Base-by-base conservation (phyloP, 441 rosid genomes). In the Adansonia grandidieri region DNA sequence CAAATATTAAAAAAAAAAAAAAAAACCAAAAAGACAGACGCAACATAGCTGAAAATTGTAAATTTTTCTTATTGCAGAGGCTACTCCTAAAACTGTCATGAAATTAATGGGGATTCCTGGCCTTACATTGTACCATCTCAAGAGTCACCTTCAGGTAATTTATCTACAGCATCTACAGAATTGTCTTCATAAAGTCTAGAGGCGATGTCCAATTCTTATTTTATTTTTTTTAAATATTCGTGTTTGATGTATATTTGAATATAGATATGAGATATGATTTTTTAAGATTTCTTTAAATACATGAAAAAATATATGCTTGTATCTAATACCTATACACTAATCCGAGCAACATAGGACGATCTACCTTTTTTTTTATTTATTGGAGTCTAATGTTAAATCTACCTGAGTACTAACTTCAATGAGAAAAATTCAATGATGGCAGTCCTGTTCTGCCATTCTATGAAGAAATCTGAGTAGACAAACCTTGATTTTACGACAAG, bases 51-150 rank as follows among this genome's bases (percentile, higher is more conserved):
- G 28, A 24, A 24, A 24, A 24, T 24, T 24, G 28, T 24, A 24
- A 24, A n/a, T n/a, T n/a, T 61, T 71, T 72, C 20, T 75, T 80
- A 2, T 48, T 85, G 78, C 96, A 96, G 99, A 94, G 88, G 99
- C 99, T 74, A 97, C 99, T 77, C 99, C 98, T 6, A 97, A 97
- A 86, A 88, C 98, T 53, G 95, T 97, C 22, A 91, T 94, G 99
- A 96, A 96, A 82, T 92, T 89, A 28, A 96, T 96, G 99, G 98
- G 98, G 58, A 89, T 96, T 85, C 98, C 89, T 8, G 99, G 98
- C 66, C 99, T 96, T 82, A 96, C 98, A 75, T 82, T 96, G 61
- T 96, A 96, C 89, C 99, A 96, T 78, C 91, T 96, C 80, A 96
- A 96, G 91, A 96, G 99, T 78, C 99, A 96, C 83, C 97, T 96